Percentiles rank a stretch among this genome's conserved stretches.
phyloP scores from a whole-genome alignment of 164 flowering plant genomes.

The Magnolia officinalis region DNA sequence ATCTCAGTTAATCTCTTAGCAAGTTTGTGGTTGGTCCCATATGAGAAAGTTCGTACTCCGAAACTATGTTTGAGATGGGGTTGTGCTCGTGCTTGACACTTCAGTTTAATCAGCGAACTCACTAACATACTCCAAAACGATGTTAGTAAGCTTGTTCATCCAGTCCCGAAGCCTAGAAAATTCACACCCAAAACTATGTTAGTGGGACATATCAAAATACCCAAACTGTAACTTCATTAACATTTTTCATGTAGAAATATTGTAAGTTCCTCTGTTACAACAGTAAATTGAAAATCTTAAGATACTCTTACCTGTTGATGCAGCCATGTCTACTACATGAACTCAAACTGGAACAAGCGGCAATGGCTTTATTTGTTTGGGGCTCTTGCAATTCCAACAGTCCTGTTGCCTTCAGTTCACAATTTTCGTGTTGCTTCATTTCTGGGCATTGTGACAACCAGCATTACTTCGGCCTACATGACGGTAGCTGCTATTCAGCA shows the following conservation, averaged over 20 bases:
- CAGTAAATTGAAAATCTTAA: too few species aligned
- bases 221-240: too few species aligned
- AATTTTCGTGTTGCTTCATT: slow-evolving; percentile 11
- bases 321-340: slow-evolving; percentile 15
- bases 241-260: too few species aligned
- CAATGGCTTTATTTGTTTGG: slow-evolving; percentile 14
- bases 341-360: slow-evolving; percentile 11
- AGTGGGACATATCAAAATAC: not conserved
- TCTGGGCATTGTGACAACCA: slow-evolving; percentile 11
- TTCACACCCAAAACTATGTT: not conserved
- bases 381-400: slow-evolving; percentile 4
- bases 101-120: not conserved
- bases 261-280: too few species aligned
- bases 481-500: slow-evolving; percentile 12
- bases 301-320: too few species aligned
- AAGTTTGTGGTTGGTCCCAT: too few species aligned
- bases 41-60: too few species aligned
- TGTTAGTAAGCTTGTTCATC: not conserved
- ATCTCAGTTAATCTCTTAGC: too few species aligned
- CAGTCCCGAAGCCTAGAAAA: not conserved
- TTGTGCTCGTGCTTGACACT: not conserved
- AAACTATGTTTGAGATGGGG: not conserved
- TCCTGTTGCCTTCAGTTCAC: slow-evolving; percentile 13
- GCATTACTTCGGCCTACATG: slow-evolving; percentile 10
- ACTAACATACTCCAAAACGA: too few species aligned